A percentile compares a stretch with the other conserved stretches of the same genome.
These are phyloP conservation scores for Fusarium longipes DNA, from an alignment of 2,329 filamentous ascomycete genomes.

Conservation along the genomic window DNA sequence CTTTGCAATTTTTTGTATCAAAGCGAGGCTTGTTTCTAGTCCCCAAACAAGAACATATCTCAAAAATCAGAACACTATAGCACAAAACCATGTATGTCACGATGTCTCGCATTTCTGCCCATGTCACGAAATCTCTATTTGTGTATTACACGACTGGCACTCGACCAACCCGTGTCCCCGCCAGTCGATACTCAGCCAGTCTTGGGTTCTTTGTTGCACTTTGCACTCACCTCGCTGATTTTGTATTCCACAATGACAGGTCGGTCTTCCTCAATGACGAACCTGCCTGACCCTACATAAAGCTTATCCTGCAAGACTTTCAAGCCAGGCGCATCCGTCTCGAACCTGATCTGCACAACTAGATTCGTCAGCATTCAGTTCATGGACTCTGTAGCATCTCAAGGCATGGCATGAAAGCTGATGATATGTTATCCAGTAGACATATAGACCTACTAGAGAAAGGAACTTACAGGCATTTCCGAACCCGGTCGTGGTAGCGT, in stretches of 20 bases:
- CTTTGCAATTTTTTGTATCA: conserved; percentile 30
- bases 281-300: conserved; percentile 56
- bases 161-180: background rate
- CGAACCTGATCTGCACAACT: conserved; percentile 55
- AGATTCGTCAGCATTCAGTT: conserved; percentile 3
- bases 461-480: conserved; percentile 53
- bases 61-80: conserved; percentile 26
- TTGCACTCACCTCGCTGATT: conserved; percentile 54
- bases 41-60: conserved; percentile 39
- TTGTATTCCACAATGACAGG: conserved; percentile 56
- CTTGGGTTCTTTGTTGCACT: conserved; percentile 30
- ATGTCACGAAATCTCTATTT: background rate
- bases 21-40: conserved; percentile 30
- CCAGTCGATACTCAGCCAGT: conserved; percentile 5
- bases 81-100: background rate
- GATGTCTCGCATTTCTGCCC: background rate
- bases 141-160: background rate
- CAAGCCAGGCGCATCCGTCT: conserved; percentile 52
- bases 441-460: background rate
- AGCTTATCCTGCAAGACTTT: conserved; percentile 53
- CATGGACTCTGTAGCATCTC: background rate
- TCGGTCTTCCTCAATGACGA: conserved; percentile 52
- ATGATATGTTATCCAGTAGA: background rate
- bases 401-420: background rate
- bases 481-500: conserved; percentile 54